Base-by-base conservation (phyloP, 352 stramenopile species). In the Phytophthora vignae region DNA sequence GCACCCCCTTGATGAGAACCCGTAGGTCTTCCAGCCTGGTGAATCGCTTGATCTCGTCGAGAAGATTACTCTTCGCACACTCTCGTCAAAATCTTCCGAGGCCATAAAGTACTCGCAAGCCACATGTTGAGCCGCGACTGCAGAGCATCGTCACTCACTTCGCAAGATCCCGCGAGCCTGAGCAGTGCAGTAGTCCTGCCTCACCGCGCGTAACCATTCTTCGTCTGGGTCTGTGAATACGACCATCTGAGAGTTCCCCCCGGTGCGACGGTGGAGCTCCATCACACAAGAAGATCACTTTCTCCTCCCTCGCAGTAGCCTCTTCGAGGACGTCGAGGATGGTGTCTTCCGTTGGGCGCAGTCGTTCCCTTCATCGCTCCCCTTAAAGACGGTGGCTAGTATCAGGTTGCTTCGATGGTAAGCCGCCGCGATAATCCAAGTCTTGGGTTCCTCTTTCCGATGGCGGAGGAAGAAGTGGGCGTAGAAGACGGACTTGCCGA, bases 221-320 rank as follows among this genome's bases (percentile, higher is more conserved):
- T 50, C 21, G 44, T 65, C 14, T 2, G 44, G 46, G 19, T 46
- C 56, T 33, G 58, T 49, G 29, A 56, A 64, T 19, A 64, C 57
- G 15, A 64, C 44, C 42, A 44, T 64, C 19, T n/a, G 49, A 15
- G 12, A 15, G 8, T 2, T 46, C 40, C 1, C 9, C 17, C 5
- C 19, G 44, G 38, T 25, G 3, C 7, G 10, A 15, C 4, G 55
- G 5, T 15, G 58, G 58, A 21, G 58, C 21, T 46, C 29, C 58
- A 38, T 65, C 46, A 2, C 44, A 65, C 44, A 65, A 36, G 46
- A 49, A 57, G 10, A 65, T 15, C 27, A 57, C 31, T 29, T 60
- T 49, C 33, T 60, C 49, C 17, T 48, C n/a, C 48, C 22, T 25
- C 17, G 19, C 48, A 46, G 38, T n/a, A 14, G 5, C 38, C 27